phyloP scores from a whole-genome alignment of 106 monocot species.

The Narthecium ossifragum region DNA sequence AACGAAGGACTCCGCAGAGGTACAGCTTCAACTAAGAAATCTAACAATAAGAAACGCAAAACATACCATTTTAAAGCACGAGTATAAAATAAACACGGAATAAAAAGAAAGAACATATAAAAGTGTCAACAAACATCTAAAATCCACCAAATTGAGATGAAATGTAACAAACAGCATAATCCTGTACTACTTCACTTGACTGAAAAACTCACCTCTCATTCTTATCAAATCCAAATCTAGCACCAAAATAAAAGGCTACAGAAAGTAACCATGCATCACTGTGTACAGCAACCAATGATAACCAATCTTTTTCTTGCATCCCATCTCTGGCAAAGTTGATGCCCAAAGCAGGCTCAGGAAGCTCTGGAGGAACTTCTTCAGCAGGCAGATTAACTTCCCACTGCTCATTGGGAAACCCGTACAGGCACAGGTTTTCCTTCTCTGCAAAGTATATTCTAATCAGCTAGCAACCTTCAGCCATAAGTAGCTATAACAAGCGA shows the following conservation, averaged over 20 bases:
- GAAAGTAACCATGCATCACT: conserved; percentile 25
- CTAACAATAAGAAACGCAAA: too few species aligned
- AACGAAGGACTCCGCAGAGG: too few species aligned
- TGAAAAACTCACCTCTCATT: conserved; percentile 12
- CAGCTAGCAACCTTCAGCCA: too few species aligned
- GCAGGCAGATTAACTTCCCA: conserved; percentile 24
- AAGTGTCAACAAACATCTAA: too few species aligned
- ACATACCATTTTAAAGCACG: too few species aligned
- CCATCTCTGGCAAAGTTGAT: conserved; percentile 24
- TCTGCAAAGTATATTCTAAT: conserved; percentile 7
- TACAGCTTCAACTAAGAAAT: too few species aligned
- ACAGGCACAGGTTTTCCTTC: conserved; percentile 23
- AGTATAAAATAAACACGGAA: too few species aligned
- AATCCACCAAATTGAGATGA: too few species aligned
- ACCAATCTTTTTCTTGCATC: conserved; percentile 20
- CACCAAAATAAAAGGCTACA: conserved; percentile 24
- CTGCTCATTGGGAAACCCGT: conserved; percentile 19
- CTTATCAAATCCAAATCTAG: conserved; percentile 19
- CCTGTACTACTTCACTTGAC: too few species aligned
- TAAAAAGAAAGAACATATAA: too few species aligned
- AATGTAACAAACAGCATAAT: too few species aligned
- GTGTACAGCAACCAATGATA: conserved; percentile 22
- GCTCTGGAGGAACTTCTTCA: conserved; percentile 22
- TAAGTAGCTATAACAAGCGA: not conserved
- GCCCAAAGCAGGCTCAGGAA: conserved; percentile 24